Evolutionary conservation across 2,329 filamentous ascomycete genomes (phyloP), one percentile per base, ranked within the genome.

Genomic region (Penicillium sp.): DNA sequence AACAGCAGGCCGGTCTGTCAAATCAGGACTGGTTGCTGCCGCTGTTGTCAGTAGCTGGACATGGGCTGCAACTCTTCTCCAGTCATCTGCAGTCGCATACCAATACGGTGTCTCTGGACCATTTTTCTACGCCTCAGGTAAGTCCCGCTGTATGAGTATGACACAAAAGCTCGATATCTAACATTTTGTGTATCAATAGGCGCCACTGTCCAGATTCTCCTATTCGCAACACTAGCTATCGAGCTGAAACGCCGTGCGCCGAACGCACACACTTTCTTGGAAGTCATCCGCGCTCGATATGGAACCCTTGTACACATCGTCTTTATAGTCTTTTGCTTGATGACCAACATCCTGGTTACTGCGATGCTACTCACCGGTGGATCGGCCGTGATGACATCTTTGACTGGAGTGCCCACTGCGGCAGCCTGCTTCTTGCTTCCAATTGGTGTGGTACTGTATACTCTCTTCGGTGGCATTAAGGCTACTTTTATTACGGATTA

Each of bases 41-140:
- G 91, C 91, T 16, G 91, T 96, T n/a, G 90, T 96, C 4, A 92
- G 88, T 16, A 91, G 88, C 5, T 96, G 92, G 91, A 96, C 91
- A 0, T 96, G 91, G 91, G 91, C 90, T 0, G 91, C 90, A 22
- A 94, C 90, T 0, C 78, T 93, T 1, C 80, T 94, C 2, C 90
- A 94, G 68, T 89, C 85, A 1, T 87, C 89, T 0, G 84, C 86
- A n/a, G 88, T 96, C 17, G 90, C 89, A 59, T 96, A 96, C 73
- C 80, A 84, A 59, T 93, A 93, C 69, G 85, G 85, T 47, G 82
- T 88, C 44, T 85, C 82, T 2, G 86, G 85, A 1, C 84, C 85
- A 1, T 88, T 88, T 71, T 86, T 79, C 77, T 84, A 84, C 68
- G 89, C 89, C 37, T 81, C 82, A 0, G 85, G 84, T 14, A 77